phyloP scores from a whole-genome alignment of 1,139 yeast genomes.

The Protomyces inundatus region DNA sequence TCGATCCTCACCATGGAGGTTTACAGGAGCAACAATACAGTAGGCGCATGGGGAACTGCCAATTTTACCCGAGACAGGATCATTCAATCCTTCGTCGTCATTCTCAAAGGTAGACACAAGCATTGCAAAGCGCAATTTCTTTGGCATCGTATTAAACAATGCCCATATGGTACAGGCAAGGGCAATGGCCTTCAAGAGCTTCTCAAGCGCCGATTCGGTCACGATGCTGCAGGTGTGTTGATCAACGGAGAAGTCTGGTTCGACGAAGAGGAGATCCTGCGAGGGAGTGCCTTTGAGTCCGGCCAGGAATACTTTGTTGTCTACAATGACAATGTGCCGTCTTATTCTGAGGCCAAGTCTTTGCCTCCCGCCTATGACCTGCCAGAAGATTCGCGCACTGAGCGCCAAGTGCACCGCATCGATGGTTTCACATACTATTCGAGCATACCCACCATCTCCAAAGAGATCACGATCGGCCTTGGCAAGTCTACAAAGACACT shows the following conservation, averaged over 20 bases:
- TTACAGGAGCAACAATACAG: not conserved
- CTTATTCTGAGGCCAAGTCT: not conserved
- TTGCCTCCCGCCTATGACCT: not conserved
- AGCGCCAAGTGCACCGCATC: not conserved
- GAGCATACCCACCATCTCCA: not conserved
- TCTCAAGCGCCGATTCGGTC: constrained; percentile 14
- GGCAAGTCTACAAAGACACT: not conserved
- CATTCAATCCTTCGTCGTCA: constrained; percentile 1
- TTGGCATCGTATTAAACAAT: constrained; percentile 1
- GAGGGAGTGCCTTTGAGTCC: not conserved
- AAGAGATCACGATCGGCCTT: not conserved
- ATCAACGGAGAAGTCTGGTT: constrained; percentile 6
- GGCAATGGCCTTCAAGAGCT: constrained; percentile 4
- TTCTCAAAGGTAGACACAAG: constrained; percentile 11
- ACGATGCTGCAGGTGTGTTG: constrained; percentile 9
- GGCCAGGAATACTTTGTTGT: constrained; percentile 4
- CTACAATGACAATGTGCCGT: constrained; percentile 14
- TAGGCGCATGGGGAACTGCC: not conserved
- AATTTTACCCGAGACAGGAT: not conserved
- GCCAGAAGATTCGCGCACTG: not conserved
- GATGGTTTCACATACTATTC: constrained; percentile 6
- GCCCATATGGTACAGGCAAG: not conserved
- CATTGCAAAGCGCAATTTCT: constrained; percentile 6
- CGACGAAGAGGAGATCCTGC: constrained; percentile 15
- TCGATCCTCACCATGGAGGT: not conserved